A percentile compares a stretch with the other conserved stretches of the same genome.
phyloP scores from a whole-genome alignment of 2,329 filamentous ascomycete genomes.

The Xylariaceae sp. region DNA sequence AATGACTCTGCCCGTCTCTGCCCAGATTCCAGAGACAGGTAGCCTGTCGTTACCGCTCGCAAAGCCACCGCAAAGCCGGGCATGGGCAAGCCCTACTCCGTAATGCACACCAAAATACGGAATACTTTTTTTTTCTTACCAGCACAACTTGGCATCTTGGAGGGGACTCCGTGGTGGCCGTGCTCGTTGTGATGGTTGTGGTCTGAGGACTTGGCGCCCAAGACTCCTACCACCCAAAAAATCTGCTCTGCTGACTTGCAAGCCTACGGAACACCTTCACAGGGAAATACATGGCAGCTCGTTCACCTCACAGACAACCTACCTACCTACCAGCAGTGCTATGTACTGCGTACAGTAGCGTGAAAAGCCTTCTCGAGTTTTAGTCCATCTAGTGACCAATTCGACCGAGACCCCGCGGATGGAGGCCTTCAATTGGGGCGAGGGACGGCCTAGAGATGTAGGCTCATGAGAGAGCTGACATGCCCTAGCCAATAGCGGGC shows the following conservation, averaged over 20 bases:
- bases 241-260: no score
- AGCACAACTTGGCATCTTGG: no score
- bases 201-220: no score
- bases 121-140: no score
- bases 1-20: neutral
- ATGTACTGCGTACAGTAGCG: neutral
- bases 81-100: neutral
- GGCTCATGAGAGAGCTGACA: neutral
- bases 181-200: no score
- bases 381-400: neutral
- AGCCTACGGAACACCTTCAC: no score
- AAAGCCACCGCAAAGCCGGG: neutral
- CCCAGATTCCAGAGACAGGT: neutral
- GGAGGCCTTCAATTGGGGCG: neutral
- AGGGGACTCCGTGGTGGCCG: no score
- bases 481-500: neutral
- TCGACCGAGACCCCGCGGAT: neutral
- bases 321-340: neutral
- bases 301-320: no score
- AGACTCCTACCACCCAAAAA: no score
- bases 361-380: neutral
- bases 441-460: neutral
- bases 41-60: constrained; percentile 5
- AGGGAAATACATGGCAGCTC: no score
- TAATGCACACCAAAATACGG: no score